Evolutionary conservation across 2,329 filamentous ascomycete genomes (phyloP).

Genomic region (Sporothrix phasma): DNA sequence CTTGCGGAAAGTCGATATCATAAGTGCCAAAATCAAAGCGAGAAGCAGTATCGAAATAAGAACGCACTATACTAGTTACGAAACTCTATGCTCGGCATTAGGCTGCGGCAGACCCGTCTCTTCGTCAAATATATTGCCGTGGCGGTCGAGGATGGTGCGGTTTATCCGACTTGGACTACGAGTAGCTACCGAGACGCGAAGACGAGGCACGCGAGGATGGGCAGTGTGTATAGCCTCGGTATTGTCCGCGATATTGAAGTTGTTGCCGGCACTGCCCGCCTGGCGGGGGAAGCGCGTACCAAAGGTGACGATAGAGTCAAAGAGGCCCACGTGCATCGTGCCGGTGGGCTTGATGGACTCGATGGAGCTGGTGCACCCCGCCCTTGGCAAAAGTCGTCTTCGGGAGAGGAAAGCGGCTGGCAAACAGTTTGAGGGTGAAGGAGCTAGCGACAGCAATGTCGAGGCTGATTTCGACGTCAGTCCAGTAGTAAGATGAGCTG

Average conservation of each 20-base stretch:
- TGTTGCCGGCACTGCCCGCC: neutral
- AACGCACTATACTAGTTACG: no score
- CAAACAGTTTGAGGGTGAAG: slow-evolving; percentile 29
- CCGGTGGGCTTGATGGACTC: neutral
- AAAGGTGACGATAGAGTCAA: neutral
- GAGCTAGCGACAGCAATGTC: slow-evolving; percentile 30
- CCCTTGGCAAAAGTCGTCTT: no score
- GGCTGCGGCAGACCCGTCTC: neutral
- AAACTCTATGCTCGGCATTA: neutral
- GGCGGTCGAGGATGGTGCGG: neutral
- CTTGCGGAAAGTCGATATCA: no score
- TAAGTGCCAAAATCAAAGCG: no score
- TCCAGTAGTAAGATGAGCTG: slow-evolving; percentile 27
- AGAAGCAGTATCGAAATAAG: no score
- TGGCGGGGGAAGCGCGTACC: neutral
- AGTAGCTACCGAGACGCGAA: neutral
- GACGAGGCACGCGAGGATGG: neutral
- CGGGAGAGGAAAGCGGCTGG: slow-evolving; percentile 9
- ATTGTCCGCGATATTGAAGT: neutral
- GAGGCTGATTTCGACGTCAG: slow-evolving; percentile 28
- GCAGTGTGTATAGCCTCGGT: neutral
- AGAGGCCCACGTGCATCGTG: neutral
- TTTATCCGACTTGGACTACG: neutral
- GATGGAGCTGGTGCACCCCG: neutral
- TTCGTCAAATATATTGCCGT: neutral